These are phyloP conservation scores for Arabidopsis arenosa DNA, from an alignment of 345 rosid species.

Conservation along the genomic window DNA sequence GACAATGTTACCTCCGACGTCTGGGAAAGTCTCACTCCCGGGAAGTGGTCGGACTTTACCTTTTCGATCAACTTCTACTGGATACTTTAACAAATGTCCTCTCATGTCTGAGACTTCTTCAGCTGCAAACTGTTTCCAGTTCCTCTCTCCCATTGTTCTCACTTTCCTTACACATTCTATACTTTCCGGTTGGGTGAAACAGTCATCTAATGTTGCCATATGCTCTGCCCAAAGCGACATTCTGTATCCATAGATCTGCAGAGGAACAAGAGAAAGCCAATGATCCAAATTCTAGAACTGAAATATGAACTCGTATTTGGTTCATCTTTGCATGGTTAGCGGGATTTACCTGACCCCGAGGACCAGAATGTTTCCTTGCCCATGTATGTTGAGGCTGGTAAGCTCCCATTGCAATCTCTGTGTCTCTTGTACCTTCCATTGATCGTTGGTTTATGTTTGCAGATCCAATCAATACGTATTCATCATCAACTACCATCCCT, in stretches of 20 bases:
- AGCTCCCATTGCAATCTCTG: slow-evolving; percentile 95
- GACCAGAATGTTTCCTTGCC: slow-evolving; percentile 54
- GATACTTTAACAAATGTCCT: slow-evolving; percentile 84
- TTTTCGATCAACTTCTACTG: slow-evolving; percentile 71
- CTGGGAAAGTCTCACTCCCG: slow-evolving; percentile 71
- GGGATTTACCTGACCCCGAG: slow-evolving; percentile 67
- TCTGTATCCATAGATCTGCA: slow-evolving; percentile 81
- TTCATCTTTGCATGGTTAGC: not conserved
- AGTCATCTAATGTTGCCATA: slow-evolving; percentile 63
- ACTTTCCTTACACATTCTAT: slow-evolving; percentile 73
- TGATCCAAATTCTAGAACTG: not conserved
- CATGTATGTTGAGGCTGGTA: slow-evolving; percentile 80
- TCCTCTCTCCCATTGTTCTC: slow-evolving; percentile 62
- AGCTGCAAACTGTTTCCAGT: slow-evolving; percentile 70
- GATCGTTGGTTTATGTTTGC: slow-evolving; percentile 96
- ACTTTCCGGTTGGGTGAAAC: slow-evolving; percentile 75
- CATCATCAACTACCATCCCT: slow-evolving; percentile 95
- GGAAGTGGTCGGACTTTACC: slow-evolving; percentile 76
- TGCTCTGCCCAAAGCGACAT: slow-evolving; percentile 96
- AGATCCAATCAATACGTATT: slow-evolving; percentile 79
- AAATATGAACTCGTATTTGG: not conserved
- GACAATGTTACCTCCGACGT: slow-evolving; percentile 78
- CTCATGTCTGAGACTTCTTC: slow-evolving; percentile 69
- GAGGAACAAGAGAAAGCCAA: not conserved
- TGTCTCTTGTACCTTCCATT: slow-evolving; percentile 88